phyloP scores from a whole-genome alignment of 768 basidiomycete species.

The Lentinula lateritia region DNA sequence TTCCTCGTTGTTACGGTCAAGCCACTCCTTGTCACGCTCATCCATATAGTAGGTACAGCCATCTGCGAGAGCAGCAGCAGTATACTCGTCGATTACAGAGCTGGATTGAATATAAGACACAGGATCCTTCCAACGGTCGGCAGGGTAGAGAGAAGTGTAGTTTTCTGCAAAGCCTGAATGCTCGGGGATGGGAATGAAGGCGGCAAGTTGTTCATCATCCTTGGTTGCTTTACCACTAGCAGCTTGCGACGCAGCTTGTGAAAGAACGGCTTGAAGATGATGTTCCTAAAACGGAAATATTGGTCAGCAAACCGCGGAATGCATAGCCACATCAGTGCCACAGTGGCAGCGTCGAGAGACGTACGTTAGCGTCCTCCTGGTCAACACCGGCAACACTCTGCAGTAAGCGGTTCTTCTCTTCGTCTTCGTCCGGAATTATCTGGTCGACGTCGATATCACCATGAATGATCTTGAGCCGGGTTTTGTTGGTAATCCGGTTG shows the following conservation, averaged over 20 bases:
- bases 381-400: slow-evolving; percentile 82
- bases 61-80: slow-evolving; percentile 54
- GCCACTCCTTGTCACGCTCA: slow-evolving; percentile 93
- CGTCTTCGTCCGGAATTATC: slow-evolving; percentile 78
- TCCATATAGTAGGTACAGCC: slow-evolving; percentile 93
- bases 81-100: slow-evolving; percentile 78
- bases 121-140: slow-evolving; percentile 70
- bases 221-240: slow-evolving; percentile 30
- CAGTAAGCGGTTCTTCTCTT: slow-evolving; percentile 77
- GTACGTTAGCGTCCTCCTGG: slow-evolving; percentile 90
- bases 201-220: slow-evolving; percentile 29
- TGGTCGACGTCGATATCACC: slow-evolving; percentile 79
- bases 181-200: slow-evolving; percentile 91
- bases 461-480: slow-evolving; percentile 77
- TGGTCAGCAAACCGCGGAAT: slow-evolving; percentile 42
- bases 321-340: slow-evolving; percentile 37
- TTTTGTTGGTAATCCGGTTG: slow-evolving; percentile 91
- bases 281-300: slow-evolving; percentile 41
- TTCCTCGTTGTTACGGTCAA: slow-evolving; percentile 85
- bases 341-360: slow-evolving; percentile 25
- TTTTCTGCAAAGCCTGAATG: slow-evolving; percentile 76
- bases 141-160: slow-evolving; percentile 72
- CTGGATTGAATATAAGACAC: slow-evolving; percentile 75
- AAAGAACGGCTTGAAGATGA: slow-evolving; percentile 46
- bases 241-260: slow-evolving; percentile 27